Base-by-base conservation (phyloP, 2,329 filamentous ascomycete genomes). In the Trichoderma sp. region DNA sequence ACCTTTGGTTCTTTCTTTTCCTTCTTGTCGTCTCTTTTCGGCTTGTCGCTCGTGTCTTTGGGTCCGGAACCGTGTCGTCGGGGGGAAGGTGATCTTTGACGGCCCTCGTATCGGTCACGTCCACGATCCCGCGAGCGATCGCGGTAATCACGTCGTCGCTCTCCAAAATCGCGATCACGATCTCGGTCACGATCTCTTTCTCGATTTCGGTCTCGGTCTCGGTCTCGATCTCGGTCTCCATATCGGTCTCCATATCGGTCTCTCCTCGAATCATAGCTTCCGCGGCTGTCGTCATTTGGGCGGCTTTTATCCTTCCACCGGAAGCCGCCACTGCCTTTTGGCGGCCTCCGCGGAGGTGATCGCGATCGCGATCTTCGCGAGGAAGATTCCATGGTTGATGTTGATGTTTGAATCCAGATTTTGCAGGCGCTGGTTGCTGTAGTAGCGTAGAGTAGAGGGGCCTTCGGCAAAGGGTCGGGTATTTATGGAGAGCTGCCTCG, bases 241-340 rank as follows among this genome's bases (percentile, higher is more conserved):
- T n/a, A n/a, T n/a, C n/a, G n/a, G n/a, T 77, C 72, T 53, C 72
- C 71, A 67, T 81, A 72, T 48, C 68, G 64, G 19, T 77, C 72
- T 53, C 73, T 71, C 67, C 81, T 72, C 45, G 70, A 67, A 29
- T 76, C 71, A 50, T 76, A 74, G 52, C 78, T 76, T 19, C 83
- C 80, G 42, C 79, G 77, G 7, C 76, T 76, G 69, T 83, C 80
- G 61, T 84, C 81, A 61, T 81, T 80, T 34, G 80, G 78, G 45
- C 84, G 81, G 72, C 82, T 84, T 65, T 87, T 84, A 64, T 87
- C 85, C 72, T 89, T 89, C 81, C 84, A 89, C 71, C 83, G 83
- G 72, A 89, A 87, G 10, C 86, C 85, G 5, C 84, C 67, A 25
- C 69, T 74, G 37, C 71, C 68, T 35, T 71, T 74, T 9, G 73